Conservation (phyloP, 768 basidiomycete species). For the Trametes punicea region DNA sequence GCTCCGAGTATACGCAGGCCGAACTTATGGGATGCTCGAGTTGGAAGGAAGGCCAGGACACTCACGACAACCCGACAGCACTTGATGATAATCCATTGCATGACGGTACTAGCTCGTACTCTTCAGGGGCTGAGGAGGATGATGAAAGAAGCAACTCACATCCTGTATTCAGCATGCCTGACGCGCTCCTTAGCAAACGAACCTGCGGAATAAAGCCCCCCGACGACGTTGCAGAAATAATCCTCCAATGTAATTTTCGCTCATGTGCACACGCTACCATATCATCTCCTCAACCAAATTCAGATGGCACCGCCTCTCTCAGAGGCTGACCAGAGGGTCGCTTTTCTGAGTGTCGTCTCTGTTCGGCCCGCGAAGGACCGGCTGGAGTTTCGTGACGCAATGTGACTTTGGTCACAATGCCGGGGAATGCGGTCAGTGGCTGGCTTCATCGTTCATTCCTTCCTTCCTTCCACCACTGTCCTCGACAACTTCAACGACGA, state of each 20-base stretch:
- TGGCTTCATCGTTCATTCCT: neutral
- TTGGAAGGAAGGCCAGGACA: slow-evolving; percentile 3
- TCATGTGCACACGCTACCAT: no score
- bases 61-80: slow-evolving; percentile 80
- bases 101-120: slow-evolving; percentile 52
- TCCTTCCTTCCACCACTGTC: slow-evolving; percentile 8
- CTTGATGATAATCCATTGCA: slow-evolving; percentile 78
- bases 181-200: slow-evolving; percentile 81
- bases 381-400: neutral
- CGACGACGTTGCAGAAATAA: slow-evolving; percentile 72
- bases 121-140: neutral
- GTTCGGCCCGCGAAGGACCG: neutral
- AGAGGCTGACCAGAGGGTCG: neutral
- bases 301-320: no score
- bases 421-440: slow-evolving; percentile 14
- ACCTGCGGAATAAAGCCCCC: slow-evolving; percentile 93
- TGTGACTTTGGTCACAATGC: slow-evolving; percentile 11
- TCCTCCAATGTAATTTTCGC: slow-evolving; percentile 80
- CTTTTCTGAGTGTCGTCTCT: neutral
- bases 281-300: no score
- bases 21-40: neutral
- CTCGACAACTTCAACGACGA: slow-evolving; percentile 6
- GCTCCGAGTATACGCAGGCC: slow-evolving; percentile 39
- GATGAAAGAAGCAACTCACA: slow-evolving; percentile 42
- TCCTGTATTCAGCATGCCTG: slow-evolving; percentile 83